phyloP scores from a whole-genome alignment of 306 rosid species.

The Cicer bijugum region DNA sequence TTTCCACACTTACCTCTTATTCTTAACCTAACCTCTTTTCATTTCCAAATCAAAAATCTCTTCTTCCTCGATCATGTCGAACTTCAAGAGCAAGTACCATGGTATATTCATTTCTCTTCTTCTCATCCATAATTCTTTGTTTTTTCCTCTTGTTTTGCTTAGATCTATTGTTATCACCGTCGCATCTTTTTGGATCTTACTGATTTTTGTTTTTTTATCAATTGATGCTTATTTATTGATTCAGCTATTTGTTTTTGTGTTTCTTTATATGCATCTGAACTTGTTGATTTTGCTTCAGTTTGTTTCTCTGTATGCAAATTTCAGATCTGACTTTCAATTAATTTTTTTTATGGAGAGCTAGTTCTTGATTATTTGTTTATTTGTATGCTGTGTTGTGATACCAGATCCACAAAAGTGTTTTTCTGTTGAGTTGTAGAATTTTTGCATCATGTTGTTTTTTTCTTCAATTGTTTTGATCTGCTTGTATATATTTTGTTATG shows the following conservation, averaged over 20 bases:
- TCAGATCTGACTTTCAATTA: constrained; percentile 34
- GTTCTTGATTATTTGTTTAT: not conserved
- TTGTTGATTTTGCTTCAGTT: not conserved
- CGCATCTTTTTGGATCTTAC: constrained; percentile 5
- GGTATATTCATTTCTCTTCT: not conserved
- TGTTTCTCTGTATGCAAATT: not conserved
- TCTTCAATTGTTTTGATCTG: not conserved
- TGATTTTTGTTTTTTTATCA: not conserved
- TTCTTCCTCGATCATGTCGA: constrained; percentile 43
- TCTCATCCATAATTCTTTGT: not conserved
- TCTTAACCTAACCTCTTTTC: not conserved
- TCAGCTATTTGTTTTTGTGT: not conserved
- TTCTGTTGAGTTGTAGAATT: not conserved
- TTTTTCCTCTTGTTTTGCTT: not conserved
- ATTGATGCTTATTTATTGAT: not conserved
- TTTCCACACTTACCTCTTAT: not conserved
- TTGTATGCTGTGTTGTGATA: not conserved
- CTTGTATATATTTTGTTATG: not conserved
- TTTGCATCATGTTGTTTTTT: not conserved
- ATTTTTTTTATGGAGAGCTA: not conserved
- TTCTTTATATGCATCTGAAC: not conserved
- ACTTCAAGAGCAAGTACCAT: constrained; percentile 55
- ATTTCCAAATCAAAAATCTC: not conserved
- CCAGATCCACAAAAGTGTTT: not conserved
- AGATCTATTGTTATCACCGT: not conserved